Percentiles rank a stretch among this genome's conserved stretches.
phyloP scores from a whole-genome alignment of 108 stramenopile genomes.

The Skeletonema costatum region DNA sequence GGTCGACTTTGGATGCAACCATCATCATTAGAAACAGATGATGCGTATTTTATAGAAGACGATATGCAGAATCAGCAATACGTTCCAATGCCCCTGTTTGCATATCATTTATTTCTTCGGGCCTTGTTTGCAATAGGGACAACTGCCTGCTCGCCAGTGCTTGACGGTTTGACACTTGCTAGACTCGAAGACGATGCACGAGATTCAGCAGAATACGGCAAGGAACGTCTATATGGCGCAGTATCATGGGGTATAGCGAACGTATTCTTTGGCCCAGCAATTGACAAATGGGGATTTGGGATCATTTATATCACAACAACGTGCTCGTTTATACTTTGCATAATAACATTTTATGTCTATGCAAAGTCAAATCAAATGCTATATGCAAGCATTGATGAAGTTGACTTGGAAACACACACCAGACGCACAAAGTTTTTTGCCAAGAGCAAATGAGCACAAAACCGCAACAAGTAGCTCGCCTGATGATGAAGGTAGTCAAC shows the following conservation, averaged over 20 bases:
- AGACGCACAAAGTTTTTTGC: not conserved
- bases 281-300: slow-evolving; percentile 42
- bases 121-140: slow-evolving; percentile 31
- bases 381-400: slow-evolving; percentile 6
- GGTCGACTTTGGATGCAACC: slow-evolving; percentile 8
- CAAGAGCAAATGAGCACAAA: not conserved
- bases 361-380: slow-evolving; percentile 17
- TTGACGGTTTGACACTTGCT: slow-evolving; percentile 57
- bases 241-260: slow-evolving; percentile 53
- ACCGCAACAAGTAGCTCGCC: not conserved
- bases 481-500: not conserved
- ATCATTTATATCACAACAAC: slow-evolving; percentile 29
- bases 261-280: slow-evolving; percentile 34
- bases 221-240: slow-evolving; percentile 51
- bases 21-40: not conserved
- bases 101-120: slow-evolving; percentile 41
- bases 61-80: slow-evolving; percentile 5
- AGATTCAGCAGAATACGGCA: slow-evolving; percentile 38
- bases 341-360: slow-evolving; percentile 35
- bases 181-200: slow-evolving; percentile 42
- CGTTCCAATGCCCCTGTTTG: slow-evolving; percentile 16
- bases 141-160: slow-evolving; percentile 29
- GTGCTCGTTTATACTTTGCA: slow-evolving; percentile 34
- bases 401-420: slow-evolving; percentile 12
- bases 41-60: not conserved